phyloP scores from a whole-genome alignment of 148 eudicot species.

The Arctostaphylos glauca region DNA sequence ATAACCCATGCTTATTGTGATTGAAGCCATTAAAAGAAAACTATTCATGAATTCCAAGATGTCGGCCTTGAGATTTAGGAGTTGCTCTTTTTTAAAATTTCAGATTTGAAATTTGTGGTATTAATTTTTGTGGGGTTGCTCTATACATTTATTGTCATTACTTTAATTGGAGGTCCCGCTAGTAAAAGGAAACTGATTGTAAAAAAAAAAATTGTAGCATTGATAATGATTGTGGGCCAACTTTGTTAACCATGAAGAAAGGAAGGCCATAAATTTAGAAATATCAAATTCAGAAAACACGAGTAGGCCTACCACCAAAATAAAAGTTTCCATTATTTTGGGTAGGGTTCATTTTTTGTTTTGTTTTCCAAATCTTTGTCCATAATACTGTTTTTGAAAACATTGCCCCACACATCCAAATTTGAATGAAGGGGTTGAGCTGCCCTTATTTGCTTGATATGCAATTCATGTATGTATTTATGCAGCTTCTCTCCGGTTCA shows the following conservation, averaged over 20 bases:
- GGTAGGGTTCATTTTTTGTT: neutral
- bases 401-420: neutral
- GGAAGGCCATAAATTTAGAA: neutral
- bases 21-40: no score
- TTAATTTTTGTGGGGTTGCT: no score
- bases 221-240: neutral
- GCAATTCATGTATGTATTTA: neutral
- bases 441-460: neutral
- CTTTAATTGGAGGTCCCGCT: no score
- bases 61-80: no score
- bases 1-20: no score
- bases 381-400: neutral
- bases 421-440: neutral
- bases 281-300: neutral
- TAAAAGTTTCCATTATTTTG: neutral
- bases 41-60: no score
- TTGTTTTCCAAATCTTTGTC: conserved; percentile 2
- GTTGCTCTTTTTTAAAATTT: no score
- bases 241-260: neutral
- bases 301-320: conserved; percentile 1
- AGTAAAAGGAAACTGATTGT: no score
- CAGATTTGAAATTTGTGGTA: no score
- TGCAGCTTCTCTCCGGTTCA: neutral
- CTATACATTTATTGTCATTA: no score
- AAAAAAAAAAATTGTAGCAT: neutral